phyloP scores from a whole-genome alignment of 495 filamentous ascomycete species.

The Penicillium turbatum region DNA sequence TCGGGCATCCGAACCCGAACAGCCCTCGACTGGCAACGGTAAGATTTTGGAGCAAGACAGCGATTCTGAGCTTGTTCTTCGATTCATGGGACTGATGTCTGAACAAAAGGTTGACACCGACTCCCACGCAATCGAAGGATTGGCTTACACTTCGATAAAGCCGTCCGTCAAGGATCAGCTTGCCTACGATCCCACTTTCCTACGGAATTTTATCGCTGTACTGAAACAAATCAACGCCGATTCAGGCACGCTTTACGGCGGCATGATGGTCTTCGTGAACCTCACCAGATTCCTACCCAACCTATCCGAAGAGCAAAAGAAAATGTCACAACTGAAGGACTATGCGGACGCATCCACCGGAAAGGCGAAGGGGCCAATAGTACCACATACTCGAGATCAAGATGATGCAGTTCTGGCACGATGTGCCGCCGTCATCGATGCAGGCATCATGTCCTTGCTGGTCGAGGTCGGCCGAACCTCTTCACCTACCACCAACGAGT shows the following conservation, averaged over 20 bases:
- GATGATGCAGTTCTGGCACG: conserved; percentile 70
- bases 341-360: conserved; percentile 80
- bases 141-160: conserved; percentile 84
- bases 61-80: conserved; percentile 65
- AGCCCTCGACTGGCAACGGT: conserved; percentile 33
- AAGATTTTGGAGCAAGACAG: conserved; percentile 45
- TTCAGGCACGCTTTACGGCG: conserved; percentile 75
- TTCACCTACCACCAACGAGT: conserved; percentile 62
- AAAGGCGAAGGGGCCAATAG: conserved; percentile 41
- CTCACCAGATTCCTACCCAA: conserved; percentile 74
- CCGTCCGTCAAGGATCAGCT: conserved; percentile 78
- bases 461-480: conserved; percentile 62
- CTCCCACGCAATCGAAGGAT: conserved; percentile 78
- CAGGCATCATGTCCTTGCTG: conserved; percentile 68
- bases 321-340: conserved; percentile 81
- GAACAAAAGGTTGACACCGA: conserved; percentile 52
- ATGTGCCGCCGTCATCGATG: conserved; percentile 71
- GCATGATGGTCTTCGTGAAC: conserved; percentile 76
- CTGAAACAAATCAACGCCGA: conserved; percentile 57
- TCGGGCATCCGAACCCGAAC: conserved; percentile 44
- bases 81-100: conserved; percentile 74
- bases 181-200: conserved; percentile 57
- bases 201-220: conserved; percentile 60
- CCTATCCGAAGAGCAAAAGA: conserved; percentile 88
- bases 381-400: conserved; percentile 64